A percentile compares a stretch with the other conserved stretches of the same genome.
Evolutionary conservation across 495 filamentous ascomycete species (phyloP).

Genomic region (Echria macrotheca): DNA sequence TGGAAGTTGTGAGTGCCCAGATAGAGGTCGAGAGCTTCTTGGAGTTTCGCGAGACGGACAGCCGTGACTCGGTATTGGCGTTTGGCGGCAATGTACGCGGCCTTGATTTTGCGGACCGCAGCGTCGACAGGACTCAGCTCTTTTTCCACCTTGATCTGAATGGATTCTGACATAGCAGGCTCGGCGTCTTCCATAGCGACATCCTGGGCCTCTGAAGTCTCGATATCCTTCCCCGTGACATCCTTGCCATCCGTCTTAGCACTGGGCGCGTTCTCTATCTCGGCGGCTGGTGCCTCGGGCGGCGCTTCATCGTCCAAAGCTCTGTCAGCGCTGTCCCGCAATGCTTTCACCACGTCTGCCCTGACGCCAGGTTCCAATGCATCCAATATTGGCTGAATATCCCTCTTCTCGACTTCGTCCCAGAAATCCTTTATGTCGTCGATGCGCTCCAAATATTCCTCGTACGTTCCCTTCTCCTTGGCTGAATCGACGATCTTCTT

Average conservation of each 20-base stretch:
- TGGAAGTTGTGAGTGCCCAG: slow-evolving; percentile 83
- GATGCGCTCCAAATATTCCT: slow-evolving; percentile 61
- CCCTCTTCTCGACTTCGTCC: slow-evolving; percentile 68
- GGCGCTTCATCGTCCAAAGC: slow-evolving; percentile 18
- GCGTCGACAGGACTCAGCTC: slow-evolving; percentile 47
- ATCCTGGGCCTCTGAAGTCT: background rate
- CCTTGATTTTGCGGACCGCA: slow-evolving; percentile 69
- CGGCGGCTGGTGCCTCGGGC: background rate
- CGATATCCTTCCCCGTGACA: background rate
- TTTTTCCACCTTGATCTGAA: slow-evolving; percentile 14
- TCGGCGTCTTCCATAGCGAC: background rate
- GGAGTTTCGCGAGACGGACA: slow-evolving; percentile 63
- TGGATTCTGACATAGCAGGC: background rate
- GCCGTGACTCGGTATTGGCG: slow-evolving; percentile 73
- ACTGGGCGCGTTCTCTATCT: background rate
- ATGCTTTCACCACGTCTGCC: slow-evolving; percentile 36
- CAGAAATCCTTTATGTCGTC: slow-evolving; percentile 76
- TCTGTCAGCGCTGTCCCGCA: slow-evolving; percentile 32
- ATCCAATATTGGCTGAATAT: slow-evolving; percentile 67
- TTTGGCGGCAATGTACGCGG: slow-evolving; percentile 71
- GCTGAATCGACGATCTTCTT: slow-evolving; percentile 69
- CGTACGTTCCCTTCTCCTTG: slow-evolving; percentile 62
- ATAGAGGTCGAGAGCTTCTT: slow-evolving; percentile 64
- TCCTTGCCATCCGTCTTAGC: slow-evolving; percentile 11
- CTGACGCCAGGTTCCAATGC: slow-evolving; percentile 37